Conservation (phyloP, 1,284 basidiomycete genomes). For the Trichosporon sp. region DNA sequence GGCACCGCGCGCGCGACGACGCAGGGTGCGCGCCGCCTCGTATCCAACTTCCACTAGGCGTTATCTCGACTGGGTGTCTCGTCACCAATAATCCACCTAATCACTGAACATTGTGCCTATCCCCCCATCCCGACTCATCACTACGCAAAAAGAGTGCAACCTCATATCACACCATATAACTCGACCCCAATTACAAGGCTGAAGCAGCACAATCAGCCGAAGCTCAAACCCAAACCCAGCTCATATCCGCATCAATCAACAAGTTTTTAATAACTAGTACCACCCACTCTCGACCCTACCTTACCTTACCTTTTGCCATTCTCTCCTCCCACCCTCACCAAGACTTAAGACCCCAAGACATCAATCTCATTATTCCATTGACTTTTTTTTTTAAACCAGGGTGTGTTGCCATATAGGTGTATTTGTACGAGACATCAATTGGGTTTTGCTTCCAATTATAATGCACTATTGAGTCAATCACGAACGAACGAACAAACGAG, state of each 20-base stretch:
- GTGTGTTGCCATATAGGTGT: slow-evolving; percentile 4
- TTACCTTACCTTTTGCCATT: neutral
- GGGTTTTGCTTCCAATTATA: slow-evolving; percentile 1
- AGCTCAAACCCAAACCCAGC: too few species aligned
- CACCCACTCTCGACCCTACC: neutral
- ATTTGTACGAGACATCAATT: neutral
- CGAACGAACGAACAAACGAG: neutral
- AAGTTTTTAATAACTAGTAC: neutral
- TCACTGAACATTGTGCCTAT: neutral
- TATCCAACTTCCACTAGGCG: neutral
- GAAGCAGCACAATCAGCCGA: too few species aligned
- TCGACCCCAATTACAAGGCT: too few species aligned
- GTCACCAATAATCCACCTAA: too few species aligned
- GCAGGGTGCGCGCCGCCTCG: neutral
- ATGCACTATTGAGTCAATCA: neutral
- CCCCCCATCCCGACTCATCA: neutral
- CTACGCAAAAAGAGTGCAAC: neutral
- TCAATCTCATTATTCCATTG: neutral
- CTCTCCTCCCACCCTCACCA: neutral
- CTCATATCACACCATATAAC: neutral
- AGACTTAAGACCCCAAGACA: neutral
- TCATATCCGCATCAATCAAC: too few species aligned
- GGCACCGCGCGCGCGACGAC: slow-evolving; percentile 8
- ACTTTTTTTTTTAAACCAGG: neutral
- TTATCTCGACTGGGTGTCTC: too few species aligned